Evolutionary conservation across 2,329 filamentous ascomycete species (phyloP).

Genomic region (Colletotrichum abscissum): DNA sequence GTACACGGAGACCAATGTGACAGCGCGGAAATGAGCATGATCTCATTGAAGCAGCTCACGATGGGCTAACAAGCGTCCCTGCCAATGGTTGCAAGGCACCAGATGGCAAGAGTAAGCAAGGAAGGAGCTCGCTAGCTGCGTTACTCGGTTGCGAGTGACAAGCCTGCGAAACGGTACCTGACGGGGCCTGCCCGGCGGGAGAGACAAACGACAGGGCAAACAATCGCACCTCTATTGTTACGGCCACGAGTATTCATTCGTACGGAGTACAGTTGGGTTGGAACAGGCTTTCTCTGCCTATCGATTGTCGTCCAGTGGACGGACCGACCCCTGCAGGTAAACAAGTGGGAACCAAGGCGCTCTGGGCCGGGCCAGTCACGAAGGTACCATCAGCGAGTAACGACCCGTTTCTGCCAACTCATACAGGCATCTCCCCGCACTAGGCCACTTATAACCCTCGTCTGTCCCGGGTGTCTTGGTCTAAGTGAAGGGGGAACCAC

Average conservation of each 20-base stretch:
- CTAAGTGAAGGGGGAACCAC: constrained; percentile 2
- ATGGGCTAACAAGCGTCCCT: neutral
- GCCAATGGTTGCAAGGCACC: neutral
- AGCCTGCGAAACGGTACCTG: neutral
- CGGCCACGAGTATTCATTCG: too few relatives aligned
- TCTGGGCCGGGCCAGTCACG: constrained; percentile 30
- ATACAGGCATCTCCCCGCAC: constrained; percentile 35
- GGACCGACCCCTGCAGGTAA: constrained; percentile 33
- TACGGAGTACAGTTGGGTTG: too few relatives aligned
- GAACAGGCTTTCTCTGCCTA: constrained; percentile 19
- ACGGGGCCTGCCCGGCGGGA: neutral
- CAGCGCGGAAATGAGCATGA: constrained; percentile 11
- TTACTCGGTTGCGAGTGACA: neutral
- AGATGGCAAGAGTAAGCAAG: constrained; percentile 4
- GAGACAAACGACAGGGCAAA: neutral
- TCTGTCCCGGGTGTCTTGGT: constrained; percentile 9
- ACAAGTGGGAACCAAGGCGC: constrained; percentile 28
- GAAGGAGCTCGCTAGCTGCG: constrained; percentile 2
- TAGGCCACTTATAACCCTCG: constrained; percentile 14
- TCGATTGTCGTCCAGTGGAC: constrained; percentile 36
- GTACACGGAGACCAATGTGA: neutral
- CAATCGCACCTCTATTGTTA: neutral
- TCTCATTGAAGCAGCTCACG: constrained; percentile 12
- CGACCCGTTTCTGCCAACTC: constrained; percentile 30
- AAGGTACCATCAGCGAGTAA: neutral